Evolutionary conservation across 805 yeast species (phyloP).

Genomic region (Metahyphopichia silvanorum): DNA sequence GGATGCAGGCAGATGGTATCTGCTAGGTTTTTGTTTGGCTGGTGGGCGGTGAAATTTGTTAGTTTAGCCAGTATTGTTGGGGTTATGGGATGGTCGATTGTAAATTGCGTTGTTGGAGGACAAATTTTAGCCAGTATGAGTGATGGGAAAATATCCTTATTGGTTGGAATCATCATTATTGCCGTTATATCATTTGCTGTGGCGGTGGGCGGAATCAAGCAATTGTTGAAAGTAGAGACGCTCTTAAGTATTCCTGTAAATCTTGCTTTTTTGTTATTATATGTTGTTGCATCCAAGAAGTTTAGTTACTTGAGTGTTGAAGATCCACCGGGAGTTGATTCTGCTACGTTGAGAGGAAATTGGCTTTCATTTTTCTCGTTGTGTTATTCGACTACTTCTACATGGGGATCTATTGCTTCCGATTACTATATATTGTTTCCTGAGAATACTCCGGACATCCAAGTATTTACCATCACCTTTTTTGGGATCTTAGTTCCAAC

Average conservation of each 20-base stretch:
- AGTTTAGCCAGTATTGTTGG: constrained; percentile 72
- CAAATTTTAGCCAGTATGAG: constrained; percentile 70
- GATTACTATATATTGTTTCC: constrained; percentile 85
- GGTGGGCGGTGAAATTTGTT: constrained; percentile 78
- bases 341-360: constrained; percentile 55
- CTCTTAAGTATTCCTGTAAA: constrained; percentile 66
- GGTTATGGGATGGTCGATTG: constrained; percentile 89
- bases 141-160: constrained; percentile 61
- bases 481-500: constrained; percentile 70
- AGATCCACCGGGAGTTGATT: constrained; percentile 28
- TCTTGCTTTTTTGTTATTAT: constrained; percentile 63
- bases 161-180: constrained; percentile 73
- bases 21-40: constrained; percentile 77
- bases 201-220: constrained; percentile 76
- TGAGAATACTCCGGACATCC: constrained; percentile 55
- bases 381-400: constrained; percentile 73
- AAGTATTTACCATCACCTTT: constrained; percentile 59
- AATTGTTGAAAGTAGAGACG: constrained; percentile 65
- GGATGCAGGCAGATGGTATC: constrained; percentile 89
- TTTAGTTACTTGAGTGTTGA: constrained; percentile 29
- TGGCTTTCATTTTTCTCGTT: constrained; percentile 71
- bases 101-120: constrained; percentile 87
- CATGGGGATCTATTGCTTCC: constrained; percentile 87
- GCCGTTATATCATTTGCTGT: constrained; percentile 60
- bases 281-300: constrained; percentile 54